Conservation (phyloP, 257 asterid species). For the Solanum verrucosum region DNA sequence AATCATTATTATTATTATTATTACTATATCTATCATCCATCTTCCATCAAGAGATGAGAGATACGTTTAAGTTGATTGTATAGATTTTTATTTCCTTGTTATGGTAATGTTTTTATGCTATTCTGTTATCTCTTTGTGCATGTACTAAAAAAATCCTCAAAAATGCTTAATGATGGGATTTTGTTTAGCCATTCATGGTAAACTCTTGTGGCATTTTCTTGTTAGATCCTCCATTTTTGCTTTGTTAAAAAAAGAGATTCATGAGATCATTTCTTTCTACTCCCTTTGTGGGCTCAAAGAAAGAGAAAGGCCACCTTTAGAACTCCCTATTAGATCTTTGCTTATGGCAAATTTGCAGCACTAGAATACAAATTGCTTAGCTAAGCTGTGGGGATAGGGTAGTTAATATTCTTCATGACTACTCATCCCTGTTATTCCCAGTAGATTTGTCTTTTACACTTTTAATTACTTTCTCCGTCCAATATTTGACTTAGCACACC, state of each 20-base stretch:
- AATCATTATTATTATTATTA: background rate
- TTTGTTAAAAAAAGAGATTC: background rate
- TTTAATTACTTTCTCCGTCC: no score
- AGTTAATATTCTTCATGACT: background rate
- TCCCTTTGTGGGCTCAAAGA: background rate
- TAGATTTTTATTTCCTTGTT: background rate
- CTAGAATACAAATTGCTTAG: background rate
- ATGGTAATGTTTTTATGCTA: background rate
- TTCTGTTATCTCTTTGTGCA: background rate
- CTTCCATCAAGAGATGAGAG: background rate
- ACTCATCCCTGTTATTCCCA: background rate
- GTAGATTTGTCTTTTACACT: background rate
- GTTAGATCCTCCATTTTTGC: background rate
- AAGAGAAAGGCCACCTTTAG: background rate
- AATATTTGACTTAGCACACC: background rate
- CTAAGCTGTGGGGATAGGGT: background rate
- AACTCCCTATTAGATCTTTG: background rate
- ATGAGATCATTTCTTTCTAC: background rate
- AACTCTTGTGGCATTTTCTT: background rate
- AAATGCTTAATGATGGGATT: background rate
- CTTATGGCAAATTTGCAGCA: background rate
- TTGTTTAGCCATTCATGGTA: slow-evolving; percentile 15
- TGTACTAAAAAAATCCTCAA: slow-evolving; percentile 4
- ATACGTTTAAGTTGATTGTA: background rate
- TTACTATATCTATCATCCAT: background rate